These are phyloP conservation scores for Neltuma alba DNA, from an alignment of 306 rosid genomes.

Conservation along the genomic window DNA sequence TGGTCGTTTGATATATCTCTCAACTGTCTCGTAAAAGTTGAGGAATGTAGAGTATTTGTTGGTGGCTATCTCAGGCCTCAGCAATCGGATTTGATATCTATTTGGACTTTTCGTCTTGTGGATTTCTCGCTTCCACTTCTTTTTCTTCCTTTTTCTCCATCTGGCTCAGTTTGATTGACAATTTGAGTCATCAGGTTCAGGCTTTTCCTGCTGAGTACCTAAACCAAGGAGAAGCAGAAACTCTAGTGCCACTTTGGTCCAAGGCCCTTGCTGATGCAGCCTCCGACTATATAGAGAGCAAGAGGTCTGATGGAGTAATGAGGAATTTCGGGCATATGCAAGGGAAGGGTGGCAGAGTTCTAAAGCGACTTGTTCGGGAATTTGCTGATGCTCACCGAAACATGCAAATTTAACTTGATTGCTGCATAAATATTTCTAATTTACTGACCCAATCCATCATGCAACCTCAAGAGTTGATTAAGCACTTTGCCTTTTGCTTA, in stretches of 20 bases:
- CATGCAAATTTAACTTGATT: conserved; percentile 72
- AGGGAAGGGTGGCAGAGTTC: conserved; percentile 93
- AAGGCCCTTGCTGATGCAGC: conserved; percentile 91
- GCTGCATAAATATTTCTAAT: conserved; percentile 29
- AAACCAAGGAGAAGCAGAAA: conserved; percentile 85
- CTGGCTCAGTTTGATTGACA: conserved; percentile 37
- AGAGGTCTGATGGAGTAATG: conserved; percentile 62
- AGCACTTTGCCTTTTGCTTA: conserved; percentile 32
- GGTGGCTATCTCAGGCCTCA: conserved; percentile 15
- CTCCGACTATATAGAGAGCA: conserved; percentile 82
- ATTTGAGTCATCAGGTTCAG: conserved; percentile 65
- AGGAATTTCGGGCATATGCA: conserved; percentile 81
- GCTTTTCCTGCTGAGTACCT: conserved; percentile 93
- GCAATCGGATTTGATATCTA: conserved; percentile 19
- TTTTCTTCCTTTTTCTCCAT: background rate
- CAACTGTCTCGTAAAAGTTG: conserved; percentile 20
- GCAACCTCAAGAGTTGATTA: conserved; percentile 35
- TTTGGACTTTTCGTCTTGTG: conserved; percentile 1
- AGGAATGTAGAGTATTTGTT: conserved; percentile 4
- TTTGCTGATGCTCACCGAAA: conserved; percentile 91
- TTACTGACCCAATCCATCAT: conserved; percentile 34
- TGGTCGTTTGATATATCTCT: conserved; percentile 27
- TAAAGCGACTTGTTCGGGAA: conserved; percentile 87
- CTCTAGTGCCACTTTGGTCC: conserved; percentile 80
- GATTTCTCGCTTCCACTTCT: conserved; percentile 16